Evolutionary conservation across 257 asterid species (phyloP).

Genomic region (Cordia subcordata): DNA sequence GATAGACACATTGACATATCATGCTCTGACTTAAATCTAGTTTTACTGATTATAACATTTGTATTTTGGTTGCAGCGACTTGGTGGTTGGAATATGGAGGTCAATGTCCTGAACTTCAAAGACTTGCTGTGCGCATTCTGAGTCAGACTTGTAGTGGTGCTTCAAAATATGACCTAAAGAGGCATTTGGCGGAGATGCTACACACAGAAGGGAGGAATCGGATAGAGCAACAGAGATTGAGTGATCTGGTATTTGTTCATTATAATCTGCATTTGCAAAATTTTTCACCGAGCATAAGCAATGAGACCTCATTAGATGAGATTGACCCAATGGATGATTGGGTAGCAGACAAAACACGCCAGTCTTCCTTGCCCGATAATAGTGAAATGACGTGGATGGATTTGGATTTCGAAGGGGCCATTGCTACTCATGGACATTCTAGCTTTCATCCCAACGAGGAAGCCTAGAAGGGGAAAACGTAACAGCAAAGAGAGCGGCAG

Average conservation of each 20-base stretch:
- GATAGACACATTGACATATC: not conserved
- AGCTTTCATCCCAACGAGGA: too few relatives aligned
- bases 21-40: not conserved
- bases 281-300: conserved; percentile 15
- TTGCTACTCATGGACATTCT: too few relatives aligned
- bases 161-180: conserved; percentile 39
- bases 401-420: not conserved
- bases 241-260: conserved; percentile 33
- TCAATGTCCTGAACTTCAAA: conserved; percentile 51
- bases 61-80: conserved; percentile 29
- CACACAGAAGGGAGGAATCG: conserved; percentile 17
- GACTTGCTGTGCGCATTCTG: conserved; percentile 40
- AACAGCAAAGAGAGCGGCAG: too few relatives aligned
- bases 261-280: conserved; percentile 50
- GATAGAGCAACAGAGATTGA: conserved; percentile 26
- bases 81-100: conserved; percentile 63
- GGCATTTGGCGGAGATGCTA: conserved; percentile 33
- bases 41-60: not conserved
- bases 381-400: conserved; percentile 13
- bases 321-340: conserved; percentile 28
- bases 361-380: too few relatives aligned
- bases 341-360: conserved; percentile 9
- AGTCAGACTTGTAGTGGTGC: conserved; percentile 62
- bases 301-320: conserved; percentile 8
- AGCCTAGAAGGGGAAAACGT: too few relatives aligned